phyloP scores from a whole-genome alignment of 169 alveolate genomes.

The Theileria parva region DNA sequence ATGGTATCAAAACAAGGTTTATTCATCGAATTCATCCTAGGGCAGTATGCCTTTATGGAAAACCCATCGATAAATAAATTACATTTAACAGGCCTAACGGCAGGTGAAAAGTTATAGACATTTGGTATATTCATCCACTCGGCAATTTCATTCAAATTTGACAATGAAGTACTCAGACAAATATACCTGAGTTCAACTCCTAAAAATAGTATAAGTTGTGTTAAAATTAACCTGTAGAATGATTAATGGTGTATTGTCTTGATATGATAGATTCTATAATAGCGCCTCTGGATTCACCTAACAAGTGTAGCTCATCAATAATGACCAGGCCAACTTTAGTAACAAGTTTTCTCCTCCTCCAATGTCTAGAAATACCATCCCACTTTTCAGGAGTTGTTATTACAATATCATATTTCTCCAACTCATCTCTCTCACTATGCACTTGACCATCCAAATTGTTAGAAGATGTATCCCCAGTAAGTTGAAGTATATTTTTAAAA shows the following conservation, averaged over 20 bases:
- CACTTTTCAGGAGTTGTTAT: conserved; percentile 99
- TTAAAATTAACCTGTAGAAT: conserved; percentile 76
- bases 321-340: conserved; percentile 90
- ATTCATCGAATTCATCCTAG: conserved; percentile 76
- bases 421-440: conserved; percentile 44
- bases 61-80: conserved; percentile 94
- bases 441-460: background rate
- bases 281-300: conserved; percentile 97
- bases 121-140: conserved; percentile 98
- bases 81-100: conserved; percentile 98
- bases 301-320: conserved; percentile 98
- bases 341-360: conserved; percentile 94
- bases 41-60: conserved; percentile 75
- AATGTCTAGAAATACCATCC: conserved; percentile 98
- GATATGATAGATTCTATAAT: conserved; percentile 96
- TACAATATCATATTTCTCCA: conserved; percentile 87
- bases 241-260: conserved; percentile 93
- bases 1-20: conserved; percentile 68
- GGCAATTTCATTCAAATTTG: conserved; percentile 96
- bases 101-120: conserved; percentile 97
- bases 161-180: conserved; percentile 97
- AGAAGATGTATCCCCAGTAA: conserved; percentile 94
- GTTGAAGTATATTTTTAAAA: conserved; percentile 88
- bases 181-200: conserved; percentile 85
- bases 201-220: background rate